Evolutionary conservation across 805 yeast genomes (phyloP).

Genomic region (Starmera quercuum): DNA sequence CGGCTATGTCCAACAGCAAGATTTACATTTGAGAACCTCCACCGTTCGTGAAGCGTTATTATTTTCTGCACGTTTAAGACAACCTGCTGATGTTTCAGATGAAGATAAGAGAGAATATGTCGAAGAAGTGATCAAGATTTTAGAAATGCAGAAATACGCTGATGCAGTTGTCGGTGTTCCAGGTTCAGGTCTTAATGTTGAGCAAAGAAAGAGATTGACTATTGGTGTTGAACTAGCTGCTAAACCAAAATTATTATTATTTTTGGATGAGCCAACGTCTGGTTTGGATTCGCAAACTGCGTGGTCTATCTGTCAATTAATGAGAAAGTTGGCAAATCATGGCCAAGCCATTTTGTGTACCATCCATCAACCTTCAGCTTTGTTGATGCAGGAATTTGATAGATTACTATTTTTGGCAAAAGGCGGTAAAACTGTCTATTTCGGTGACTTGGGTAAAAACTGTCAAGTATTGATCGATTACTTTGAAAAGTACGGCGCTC

Average conservation of each 20-base stretch:
- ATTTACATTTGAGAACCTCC: constrained; percentile 55
- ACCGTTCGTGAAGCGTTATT: constrained; percentile 68
- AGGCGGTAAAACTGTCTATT: constrained; percentile 72
- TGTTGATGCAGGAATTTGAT: constrained; percentile 70
- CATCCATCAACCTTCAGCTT: constrained; percentile 82
- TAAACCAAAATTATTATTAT: constrained; percentile 50
- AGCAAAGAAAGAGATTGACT: constrained; percentile 54
- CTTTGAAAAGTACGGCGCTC: constrained; percentile 61
- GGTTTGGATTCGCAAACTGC: constrained; percentile 66
- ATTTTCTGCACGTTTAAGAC: constrained; percentile 64
- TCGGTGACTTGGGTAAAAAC: constrained; percentile 63
- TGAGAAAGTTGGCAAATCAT: constrained; percentile 50
- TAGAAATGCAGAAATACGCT: constrained; percentile 58
- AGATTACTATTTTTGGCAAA: constrained; percentile 59
- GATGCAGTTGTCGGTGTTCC: constrained; percentile 71
- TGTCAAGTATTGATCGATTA: constrained; percentile 52
- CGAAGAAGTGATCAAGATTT: constrained; percentile 52
- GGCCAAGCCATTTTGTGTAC: constrained; percentile 68
- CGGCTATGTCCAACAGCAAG: constrained; percentile 76
- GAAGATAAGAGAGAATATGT: constrained; percentile 59
- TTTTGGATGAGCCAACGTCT: constrained; percentile 64
- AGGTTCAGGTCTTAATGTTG: constrained; percentile 62
- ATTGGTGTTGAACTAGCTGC: constrained; percentile 65
- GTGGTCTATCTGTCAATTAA: constrained; percentile 55
- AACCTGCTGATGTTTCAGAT: constrained; percentile 42